Evolutionary conservation across 2,329 filamentous ascomycete genomes (phyloP).

Genomic region (Coniochaeta hoffmannii): DNA sequence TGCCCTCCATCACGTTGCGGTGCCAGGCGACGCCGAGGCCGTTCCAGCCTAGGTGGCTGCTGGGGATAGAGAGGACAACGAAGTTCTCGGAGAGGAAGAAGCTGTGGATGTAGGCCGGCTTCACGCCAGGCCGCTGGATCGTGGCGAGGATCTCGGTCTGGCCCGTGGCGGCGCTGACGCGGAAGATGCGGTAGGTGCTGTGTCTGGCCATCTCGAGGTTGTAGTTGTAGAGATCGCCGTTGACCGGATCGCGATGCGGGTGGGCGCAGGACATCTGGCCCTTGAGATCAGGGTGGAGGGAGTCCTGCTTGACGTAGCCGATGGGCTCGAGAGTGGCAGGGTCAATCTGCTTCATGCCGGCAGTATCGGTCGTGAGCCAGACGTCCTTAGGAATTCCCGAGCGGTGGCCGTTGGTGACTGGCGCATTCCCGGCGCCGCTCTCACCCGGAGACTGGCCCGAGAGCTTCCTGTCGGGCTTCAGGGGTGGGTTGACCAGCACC

Average conservation of each 20-base stretch:
- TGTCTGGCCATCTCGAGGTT: constrained; percentile 59
- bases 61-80: constrained; percentile 67
- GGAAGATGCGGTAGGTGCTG: constrained; percentile 63
- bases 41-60: constrained; percentile 47
- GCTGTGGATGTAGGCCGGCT: constrained; percentile 73
- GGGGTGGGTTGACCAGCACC: constrained; percentile 55
- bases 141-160: constrained; percentile 65
- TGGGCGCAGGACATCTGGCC: constrained; percentile 66
- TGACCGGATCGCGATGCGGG: constrained; percentile 61
- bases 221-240: constrained; percentile 74
- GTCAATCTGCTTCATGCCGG: constrained; percentile 53
- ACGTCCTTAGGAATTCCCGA: constrained; percentile 37
- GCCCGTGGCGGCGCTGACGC: constrained; percentile 53
- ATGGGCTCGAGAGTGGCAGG: constrained; percentile 66
- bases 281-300: constrained; percentile 59
- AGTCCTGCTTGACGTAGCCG: constrained; percentile 50
- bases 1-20: constrained; percentile 60
- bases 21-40: constrained; percentile 58
- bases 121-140: constrained; percentile 40
- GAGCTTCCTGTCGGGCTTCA: constrained; percentile 6
- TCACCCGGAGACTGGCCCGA: constrained; percentile 11
- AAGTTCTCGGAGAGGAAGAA: constrained; percentile 66
- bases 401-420: constrained; percentile 26
- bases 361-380: constrained; percentile 50
- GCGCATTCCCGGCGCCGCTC: neutral